Percentiles rank a stretch among this genome's conserved stretches.
Conservation (phyloP, 2,329 filamentous ascomycete genomes). For the Aspergillus japonicus region DNA sequence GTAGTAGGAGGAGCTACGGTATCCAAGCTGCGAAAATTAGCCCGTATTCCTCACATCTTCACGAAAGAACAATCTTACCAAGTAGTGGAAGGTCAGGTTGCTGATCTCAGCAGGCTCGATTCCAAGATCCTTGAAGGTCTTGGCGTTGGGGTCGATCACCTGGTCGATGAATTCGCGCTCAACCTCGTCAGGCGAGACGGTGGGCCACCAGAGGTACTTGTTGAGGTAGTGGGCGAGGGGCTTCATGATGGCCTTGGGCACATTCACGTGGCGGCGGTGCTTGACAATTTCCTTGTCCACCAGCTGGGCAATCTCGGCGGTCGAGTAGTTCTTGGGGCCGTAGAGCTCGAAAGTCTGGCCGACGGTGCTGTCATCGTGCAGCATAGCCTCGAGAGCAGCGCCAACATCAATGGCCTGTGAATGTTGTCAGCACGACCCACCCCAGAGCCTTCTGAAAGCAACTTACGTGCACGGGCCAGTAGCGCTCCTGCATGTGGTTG, state of each 20-base stretch:
- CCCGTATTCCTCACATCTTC: background rate
- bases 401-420: conserved; percentile 81
- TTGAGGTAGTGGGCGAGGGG: conserved; percentile 73
- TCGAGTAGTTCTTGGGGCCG: conserved; percentile 89
- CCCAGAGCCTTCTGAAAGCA: background rate
- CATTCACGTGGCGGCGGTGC: conserved; percentile 82
- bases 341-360: conserved; percentile 92
- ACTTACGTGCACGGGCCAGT: conserved; percentile 83
- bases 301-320: conserved; percentile 78
- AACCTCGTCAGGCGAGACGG: conserved; percentile 77
- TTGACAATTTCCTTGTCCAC: conserved; percentile 93
- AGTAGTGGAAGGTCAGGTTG: conserved; percentile 87
- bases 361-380: conserved; percentile 85
- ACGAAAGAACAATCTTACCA: conserved; percentile 59
- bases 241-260: conserved; percentile 78
- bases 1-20: conserved; percentile 83
- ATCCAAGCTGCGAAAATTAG: conserved; percentile 67
- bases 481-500: conserved; percentile 90
- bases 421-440: conserved; percentile 16
- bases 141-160: conserved; percentile 81
- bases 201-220: conserved; percentile 83
- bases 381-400: conserved; percentile 81
- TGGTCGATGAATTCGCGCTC: conserved; percentile 94
- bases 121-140: conserved; percentile 91
- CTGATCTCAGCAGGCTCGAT: conserved; percentile 86